Evolutionary conservation across 139 green algal species (phyloP), one percentile per base, ranked within the genome.

Genomic region (Chlorella sp.): DNA sequence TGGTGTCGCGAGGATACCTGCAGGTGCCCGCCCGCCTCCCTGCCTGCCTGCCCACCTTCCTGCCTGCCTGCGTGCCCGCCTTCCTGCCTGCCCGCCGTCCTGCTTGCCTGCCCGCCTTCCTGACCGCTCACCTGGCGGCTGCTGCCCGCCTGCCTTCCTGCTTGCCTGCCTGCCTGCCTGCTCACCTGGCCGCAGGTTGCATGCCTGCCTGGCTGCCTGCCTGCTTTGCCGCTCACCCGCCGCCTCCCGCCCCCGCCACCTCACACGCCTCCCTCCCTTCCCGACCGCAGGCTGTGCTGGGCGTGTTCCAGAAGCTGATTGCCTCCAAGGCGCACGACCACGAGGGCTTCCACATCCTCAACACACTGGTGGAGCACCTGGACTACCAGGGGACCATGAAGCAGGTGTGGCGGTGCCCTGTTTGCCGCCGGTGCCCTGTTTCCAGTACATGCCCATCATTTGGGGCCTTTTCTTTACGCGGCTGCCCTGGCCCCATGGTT

Each of bases 291-390:
- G 90, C 92, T 30, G 91, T 99, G 66, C 94, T 99, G 91, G 98
- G 98, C 34, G 95, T 99, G 36, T 97, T 98, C 85, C 97, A 99
- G 93, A 99, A 99, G 95, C 93, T 99, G 78, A 88, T 99, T 11
- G 94, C 96, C 69, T 94, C 83, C 82, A 97, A 97, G 71, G 91
- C 94, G 34, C 96, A 97, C 61, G 98, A 99, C 92, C 96, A 99
- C 76, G 94, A 99, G 85, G 98, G 96, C 83, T 98, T 99, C 84
- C 89, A 91, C 69, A 95, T 99, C n/a, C 89, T 99, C 34, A 95
- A 96, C 86, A 93, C 94, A 5, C 89, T 99, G 48, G 91, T 98
- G 83, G 91, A 96, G 89, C 86, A 94, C 48, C 86, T 99, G 42
- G 92, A 93, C 3, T 88, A 88, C 68, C 71, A 94, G 7, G 66